Conservation (phyloP, 139 green algal species). For the Chlorella vulgaris region DNA sequence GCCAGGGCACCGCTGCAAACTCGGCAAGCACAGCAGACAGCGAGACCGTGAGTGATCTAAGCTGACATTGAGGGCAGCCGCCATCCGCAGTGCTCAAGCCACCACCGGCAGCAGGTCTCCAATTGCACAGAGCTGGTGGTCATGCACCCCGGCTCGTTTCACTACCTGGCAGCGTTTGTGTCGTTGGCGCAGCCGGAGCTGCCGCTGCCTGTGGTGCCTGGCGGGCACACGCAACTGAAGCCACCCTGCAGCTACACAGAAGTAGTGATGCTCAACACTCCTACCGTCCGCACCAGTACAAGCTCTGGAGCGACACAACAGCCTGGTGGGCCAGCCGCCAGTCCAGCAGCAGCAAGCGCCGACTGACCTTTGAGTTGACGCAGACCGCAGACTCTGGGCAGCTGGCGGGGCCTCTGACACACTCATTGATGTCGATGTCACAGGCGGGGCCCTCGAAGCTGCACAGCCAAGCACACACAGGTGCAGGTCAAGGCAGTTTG, state of each 20-base stretch:
- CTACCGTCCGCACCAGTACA: no score
- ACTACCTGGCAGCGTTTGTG: neutral
- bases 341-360: no score
- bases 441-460: conserved; percentile 52
- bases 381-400: conserved; percentile 43
- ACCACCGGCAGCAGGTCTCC: neutral
- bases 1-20: neutral
- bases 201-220: neutral
- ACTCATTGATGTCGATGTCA: conserved; percentile 61
- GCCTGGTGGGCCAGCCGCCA: no score
- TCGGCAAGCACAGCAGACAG: neutral
- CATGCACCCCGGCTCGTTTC: neutral
- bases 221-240: conserved; percentile 49
- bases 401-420: conserved; percentile 37
- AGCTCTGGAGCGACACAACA: no score
- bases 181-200: conserved; percentile 10
- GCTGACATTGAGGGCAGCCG: neutral
- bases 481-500: no score
- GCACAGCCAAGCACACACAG: neutral
- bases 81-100: neutral
- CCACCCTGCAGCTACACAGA: conserved; percentile 19
- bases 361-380: conserved; percentile 35
- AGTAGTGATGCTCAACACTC: no score
- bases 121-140: neutral
- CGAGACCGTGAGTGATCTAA: no score